phyloP scores from a whole-genome alignment of 768 basidiomycete species.

The Coprinopsis sp. region DNA sequence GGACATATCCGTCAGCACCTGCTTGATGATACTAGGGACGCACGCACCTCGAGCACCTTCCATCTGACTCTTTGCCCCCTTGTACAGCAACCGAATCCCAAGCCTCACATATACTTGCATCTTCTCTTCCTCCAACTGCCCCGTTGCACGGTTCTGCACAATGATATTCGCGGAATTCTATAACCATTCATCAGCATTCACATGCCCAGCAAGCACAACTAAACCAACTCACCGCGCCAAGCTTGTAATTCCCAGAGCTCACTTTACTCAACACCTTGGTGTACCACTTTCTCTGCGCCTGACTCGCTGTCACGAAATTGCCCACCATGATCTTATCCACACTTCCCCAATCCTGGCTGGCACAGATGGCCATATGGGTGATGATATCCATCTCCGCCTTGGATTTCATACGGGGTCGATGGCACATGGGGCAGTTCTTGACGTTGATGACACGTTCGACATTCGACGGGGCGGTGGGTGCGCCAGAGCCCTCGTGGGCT shows the following conservation, averaged over 20 bases:
- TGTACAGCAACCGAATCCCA: constrained; percentile 90
- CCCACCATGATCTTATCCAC: constrained; percentile 88
- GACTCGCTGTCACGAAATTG: constrained; percentile 89
- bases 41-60: constrained; percentile 77
- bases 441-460: constrained; percentile 92
- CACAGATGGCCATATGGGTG: constrained; percentile 95
- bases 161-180: constrained; percentile 98
- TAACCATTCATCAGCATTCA: no score
- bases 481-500: constrained; percentile 36
- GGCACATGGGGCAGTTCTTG: constrained; percentile 91
- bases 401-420: constrained; percentile 75
- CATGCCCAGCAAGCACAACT: constrained; percentile 4
- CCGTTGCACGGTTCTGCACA: constrained; percentile 89
- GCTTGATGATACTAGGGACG: background rate
- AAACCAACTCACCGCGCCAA: constrained; percentile 64
- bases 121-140: constrained; percentile 94
- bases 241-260: constrained; percentile 78
- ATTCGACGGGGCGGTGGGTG: no score
- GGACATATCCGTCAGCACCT: constrained; percentile 10
- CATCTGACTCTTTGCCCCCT: constrained; percentile 85
- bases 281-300: constrained; percentile 97
- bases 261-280: constrained; percentile 87
- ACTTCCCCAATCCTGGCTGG: constrained; percentile 86
- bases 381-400: constrained; percentile 94
- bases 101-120: constrained; percentile 92